Percentiles rank a stretch among this genome's conserved stretches.
Evolutionary conservation across 1,139 yeast genomes (phyloP).

Genomic region (Taphrina sp.): DNA sequence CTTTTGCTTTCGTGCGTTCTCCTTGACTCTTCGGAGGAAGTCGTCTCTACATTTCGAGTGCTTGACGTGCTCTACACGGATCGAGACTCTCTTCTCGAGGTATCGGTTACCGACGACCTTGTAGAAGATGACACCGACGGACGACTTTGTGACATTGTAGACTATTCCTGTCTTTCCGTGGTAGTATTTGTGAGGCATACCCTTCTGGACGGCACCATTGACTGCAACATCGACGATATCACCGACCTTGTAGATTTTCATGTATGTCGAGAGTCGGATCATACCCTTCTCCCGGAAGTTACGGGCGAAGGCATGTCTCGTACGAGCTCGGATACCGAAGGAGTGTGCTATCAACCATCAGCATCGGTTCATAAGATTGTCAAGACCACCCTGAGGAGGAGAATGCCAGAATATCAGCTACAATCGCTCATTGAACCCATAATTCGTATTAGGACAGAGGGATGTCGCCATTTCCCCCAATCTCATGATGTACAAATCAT

Average conservation of each 20-base stretch:
- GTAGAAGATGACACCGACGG: constrained; percentile 97
- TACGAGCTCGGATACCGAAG: constrained; percentile 46
- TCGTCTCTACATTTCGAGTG: constrained; percentile 99
- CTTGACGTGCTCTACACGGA: constrained; percentile 98
- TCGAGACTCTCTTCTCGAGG: constrained; percentile 96
- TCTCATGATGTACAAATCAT: no score
- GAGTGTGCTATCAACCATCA: constrained; percentile 93
- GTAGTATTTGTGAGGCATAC: constrained; percentile 99
- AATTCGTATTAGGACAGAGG: no score
- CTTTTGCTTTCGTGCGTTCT: constrained; percentile 87
- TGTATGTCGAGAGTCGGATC: constrained; percentile 75
- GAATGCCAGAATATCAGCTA: no score
- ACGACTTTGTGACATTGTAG: constrained; percentile 96
- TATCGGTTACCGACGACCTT: constrained; percentile 99
- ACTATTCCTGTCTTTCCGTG: constrained; percentile 99
- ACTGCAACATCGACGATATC: constrained; percentile 99
- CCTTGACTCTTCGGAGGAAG: constrained; percentile 96
- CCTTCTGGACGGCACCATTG: constrained; percentile 95
- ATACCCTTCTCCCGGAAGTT: constrained; percentile 36
- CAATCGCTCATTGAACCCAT: no score
- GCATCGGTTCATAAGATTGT: no score
- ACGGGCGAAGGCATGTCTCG: constrained; percentile 35
- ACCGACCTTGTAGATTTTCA: constrained; percentile 97
- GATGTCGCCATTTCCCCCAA: no score
- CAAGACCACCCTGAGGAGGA: no score